Evolutionary conservation across 2,329 filamentous ascomycete genomes (phyloP).

Genomic region (Proliferodiscus dingleyae): DNA sequence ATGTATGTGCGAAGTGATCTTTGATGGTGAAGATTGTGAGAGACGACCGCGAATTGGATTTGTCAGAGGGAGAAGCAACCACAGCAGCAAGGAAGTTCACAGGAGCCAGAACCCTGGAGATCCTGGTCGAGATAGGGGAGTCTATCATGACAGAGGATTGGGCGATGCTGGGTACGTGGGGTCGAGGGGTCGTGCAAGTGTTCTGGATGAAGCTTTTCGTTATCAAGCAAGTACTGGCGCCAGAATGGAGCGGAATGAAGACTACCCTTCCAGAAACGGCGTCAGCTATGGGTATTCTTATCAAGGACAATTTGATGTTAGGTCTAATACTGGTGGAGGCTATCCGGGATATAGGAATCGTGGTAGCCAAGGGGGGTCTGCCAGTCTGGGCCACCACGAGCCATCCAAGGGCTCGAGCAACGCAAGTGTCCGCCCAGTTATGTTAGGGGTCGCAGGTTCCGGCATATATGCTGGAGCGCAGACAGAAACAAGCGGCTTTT

Average conservation of each 20-base stretch:
- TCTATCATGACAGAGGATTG: neutral
- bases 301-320: neutral
- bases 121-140: neutral
- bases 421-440: too few species aligned
- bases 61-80: slow-evolving; percentile 10
- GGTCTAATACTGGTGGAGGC: neutral
- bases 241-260: neutral
- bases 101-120: neutral
- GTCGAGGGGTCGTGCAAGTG: neutral
- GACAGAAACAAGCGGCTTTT: neutral
- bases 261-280: neutral
- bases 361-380: neutral
- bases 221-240: neutral
- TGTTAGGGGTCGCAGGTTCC: neutral
- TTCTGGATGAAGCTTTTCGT: neutral
- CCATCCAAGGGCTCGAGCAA: too few species aligned
- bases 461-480: neutral
- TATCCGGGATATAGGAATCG: neutral
- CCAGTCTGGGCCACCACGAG: neutral
- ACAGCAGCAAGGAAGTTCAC: slow-evolving; percentile 3
- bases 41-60: slow-evolving; percentile 7
- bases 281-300: neutral
- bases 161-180: neutral
- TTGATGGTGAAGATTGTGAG: slow-evolving; percentile 21
- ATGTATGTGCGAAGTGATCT: slow-evolving; percentile 25